Evolutionary conservation across 2,329 filamentous ascomycete species (phyloP), one percentile per base, ranked within the genome.

Genomic region (Paramyrothecium sp.): DNA sequence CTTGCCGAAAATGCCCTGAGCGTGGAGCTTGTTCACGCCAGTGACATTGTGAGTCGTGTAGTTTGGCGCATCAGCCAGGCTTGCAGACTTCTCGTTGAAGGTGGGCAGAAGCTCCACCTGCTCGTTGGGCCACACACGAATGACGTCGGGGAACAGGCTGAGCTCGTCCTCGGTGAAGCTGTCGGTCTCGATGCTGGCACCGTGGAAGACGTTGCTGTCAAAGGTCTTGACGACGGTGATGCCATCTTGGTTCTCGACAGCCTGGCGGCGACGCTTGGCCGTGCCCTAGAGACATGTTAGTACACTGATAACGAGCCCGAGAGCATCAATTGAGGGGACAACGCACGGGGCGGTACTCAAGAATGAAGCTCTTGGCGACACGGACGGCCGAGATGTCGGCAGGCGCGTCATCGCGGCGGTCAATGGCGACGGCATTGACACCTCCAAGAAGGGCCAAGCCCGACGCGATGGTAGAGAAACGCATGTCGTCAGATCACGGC

Each of bases 21-120:
- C 58, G 21, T 70, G 67, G 2, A 68, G 57, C 46, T 61, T 62
- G 22, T 59, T 58, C 1, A 70, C 67, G 16, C 65, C 64, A 2
- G 66, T 69, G 30, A 57, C 52, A 21, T 58, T 53, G 54, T 70
- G 67, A 7, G 66, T 60, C 16, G 56, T 60, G 49, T 67, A 69
- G 7, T 62, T 60, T 13, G 38, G 52, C 3, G 55, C 51, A 7
- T 47, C 55, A 26, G n/a, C 44, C 16, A 48, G 20, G 23, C 50
- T 34, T 30, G 55, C 55, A 21, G 38, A 38, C 23, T 34, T 30
- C 52, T 53, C 26, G 26, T 30, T 10, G 26, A 30, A 30, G 26
- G 47, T 51, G n/a, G 53, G 33, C 51, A 59, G 34, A 26, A 49
- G 48, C 16, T 56, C 20, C 19, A 57, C 51, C 21, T 47, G 22